Percentiles rank a stretch among this genome's conserved stretches.
These are phyloP conservation scores for Colletotrichum sublineola DNA, from an alignment of 2,329 filamentous ascomycete genomes.

Conservation along the genomic window DNA sequence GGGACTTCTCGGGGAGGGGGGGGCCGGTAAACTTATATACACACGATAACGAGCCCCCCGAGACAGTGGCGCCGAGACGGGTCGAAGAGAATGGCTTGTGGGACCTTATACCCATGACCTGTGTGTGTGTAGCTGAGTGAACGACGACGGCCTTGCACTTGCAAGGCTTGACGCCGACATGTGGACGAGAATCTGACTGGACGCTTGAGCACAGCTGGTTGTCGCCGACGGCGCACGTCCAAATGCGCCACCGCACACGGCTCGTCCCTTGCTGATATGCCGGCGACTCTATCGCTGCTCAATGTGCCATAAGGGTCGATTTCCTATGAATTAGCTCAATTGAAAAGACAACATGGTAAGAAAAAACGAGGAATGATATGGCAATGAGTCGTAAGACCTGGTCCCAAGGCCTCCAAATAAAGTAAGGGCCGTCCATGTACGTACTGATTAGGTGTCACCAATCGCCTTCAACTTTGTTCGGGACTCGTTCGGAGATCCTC, in stretches of 20 bases:
- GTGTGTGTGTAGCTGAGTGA: constrained; percentile 35
- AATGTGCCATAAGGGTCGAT: background rate
- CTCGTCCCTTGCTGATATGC: background rate
- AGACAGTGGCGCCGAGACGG: constrained; percentile 29
- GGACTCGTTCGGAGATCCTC: constrained; percentile 38
- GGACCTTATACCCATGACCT: constrained; percentile 29
- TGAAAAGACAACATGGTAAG: background rate
- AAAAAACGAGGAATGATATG: background rate
- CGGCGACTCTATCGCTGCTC: background rate
- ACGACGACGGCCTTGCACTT: constrained; percentile 18
- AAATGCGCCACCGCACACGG: constrained; percentile 2
- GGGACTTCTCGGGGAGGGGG: constrained; percentile 18
- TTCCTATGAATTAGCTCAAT: background rate
- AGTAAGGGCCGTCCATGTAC: constrained; percentile 8
- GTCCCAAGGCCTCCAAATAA: constrained; percentile 1
- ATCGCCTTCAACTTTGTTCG: constrained; percentile 34
- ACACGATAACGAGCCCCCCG: constrained; percentile 12
- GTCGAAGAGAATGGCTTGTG: constrained; percentile 26
- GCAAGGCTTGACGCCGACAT: constrained; percentile 30
- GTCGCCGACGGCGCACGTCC: constrained; percentile 31
- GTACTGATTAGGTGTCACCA: constrained; percentile 37
- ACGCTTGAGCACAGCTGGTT: constrained; percentile 30
- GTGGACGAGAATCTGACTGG: constrained; percentile 20
- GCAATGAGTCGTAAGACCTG: constrained; percentile 10
- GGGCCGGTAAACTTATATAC: constrained; percentile 34